Evolutionary conservation across 2,329 filamentous ascomycete species (phyloP).

Genomic region (Ophiosphaerella herpotricha): DNA sequence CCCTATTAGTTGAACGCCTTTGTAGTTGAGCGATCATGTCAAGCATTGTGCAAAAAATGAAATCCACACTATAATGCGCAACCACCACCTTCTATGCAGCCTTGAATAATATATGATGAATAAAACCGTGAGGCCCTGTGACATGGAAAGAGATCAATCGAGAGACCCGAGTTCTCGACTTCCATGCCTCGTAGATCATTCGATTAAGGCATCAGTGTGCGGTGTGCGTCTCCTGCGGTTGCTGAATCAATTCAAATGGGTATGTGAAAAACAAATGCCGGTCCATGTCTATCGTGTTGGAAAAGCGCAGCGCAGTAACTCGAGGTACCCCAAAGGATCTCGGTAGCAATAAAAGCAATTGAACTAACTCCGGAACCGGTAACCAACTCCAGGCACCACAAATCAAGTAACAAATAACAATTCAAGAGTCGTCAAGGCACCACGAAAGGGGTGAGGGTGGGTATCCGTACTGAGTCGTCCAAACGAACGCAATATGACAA

Average conservation of each 20-base stretch:
- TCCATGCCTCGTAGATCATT: background rate
- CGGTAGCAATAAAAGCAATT: constrained; percentile 4
- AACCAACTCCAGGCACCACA: constrained; percentile 19
- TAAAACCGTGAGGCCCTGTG: background rate
- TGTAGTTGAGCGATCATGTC: background rate
- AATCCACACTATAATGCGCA: constrained; percentile 9
- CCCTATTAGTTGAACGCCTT: constrained; percentile 2
- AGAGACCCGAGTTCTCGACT: constrained; percentile 15
- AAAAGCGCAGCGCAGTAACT: constrained; percentile 18
- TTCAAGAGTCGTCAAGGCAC: background rate
- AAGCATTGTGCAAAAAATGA: constrained; percentile 8
- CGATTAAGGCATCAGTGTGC: constrained; percentile 19
- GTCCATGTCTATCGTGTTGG: constrained; percentile 28
- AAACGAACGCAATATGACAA: background rate
- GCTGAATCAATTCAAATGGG: constrained; percentile 19
- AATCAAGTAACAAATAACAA: background rate
- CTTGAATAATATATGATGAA: constrained; percentile 30
- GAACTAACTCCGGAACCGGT: background rate
- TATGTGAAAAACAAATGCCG: constrained; percentile 21
- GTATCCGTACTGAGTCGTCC: background rate
- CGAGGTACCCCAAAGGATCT: constrained; percentile 22
- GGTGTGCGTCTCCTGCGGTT: constrained; percentile 42
- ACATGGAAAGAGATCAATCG: constrained; percentile 2
- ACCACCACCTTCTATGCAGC: constrained; percentile 13
- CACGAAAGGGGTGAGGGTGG: no score